Conservation (phyloP, 495 filamentous ascomycete genomes). For the Gamarada debralockiae region DNA sequence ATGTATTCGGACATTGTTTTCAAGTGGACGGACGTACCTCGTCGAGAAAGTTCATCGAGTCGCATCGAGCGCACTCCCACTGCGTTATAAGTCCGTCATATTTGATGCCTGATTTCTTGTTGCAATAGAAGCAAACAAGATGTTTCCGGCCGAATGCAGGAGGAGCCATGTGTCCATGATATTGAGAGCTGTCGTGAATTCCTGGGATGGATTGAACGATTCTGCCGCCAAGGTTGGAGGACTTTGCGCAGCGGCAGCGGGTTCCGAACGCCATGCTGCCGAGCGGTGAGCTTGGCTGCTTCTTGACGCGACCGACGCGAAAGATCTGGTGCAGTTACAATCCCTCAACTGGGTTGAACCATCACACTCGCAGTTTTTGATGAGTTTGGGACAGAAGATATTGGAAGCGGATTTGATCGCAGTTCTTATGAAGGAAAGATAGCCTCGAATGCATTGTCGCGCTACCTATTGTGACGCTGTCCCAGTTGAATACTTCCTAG, state of each 20-base stretch:
- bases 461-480: no score
- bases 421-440: no score
- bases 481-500: no score
- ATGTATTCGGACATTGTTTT: slow-evolving; percentile 8
- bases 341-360: no score
- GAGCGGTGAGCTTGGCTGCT: no score
- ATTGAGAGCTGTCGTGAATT: not conserved
- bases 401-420: no score
- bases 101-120: slow-evolving; percentile 51
- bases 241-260: not conserved
- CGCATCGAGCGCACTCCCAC: slow-evolving; percentile 71
- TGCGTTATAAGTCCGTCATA: slow-evolving; percentile 44
- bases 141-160: slow-evolving; percentile 39
- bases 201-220: not conserved
- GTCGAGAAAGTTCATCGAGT: slow-evolving; percentile 80
- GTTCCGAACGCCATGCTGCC: not conserved
- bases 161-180: slow-evolving; percentile 41
- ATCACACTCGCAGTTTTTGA: no score
- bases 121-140: slow-evolving; percentile 76
- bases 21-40: slow-evolving; percentile 34
- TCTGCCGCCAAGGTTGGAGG: not conserved
- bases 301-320: no score
- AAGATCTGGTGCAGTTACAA: no score
- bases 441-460: no score
- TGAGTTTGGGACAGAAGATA: no score